phyloP scores from a whole-genome alignment of 805 yeast species.

The Ogataea allantospora region DNA sequence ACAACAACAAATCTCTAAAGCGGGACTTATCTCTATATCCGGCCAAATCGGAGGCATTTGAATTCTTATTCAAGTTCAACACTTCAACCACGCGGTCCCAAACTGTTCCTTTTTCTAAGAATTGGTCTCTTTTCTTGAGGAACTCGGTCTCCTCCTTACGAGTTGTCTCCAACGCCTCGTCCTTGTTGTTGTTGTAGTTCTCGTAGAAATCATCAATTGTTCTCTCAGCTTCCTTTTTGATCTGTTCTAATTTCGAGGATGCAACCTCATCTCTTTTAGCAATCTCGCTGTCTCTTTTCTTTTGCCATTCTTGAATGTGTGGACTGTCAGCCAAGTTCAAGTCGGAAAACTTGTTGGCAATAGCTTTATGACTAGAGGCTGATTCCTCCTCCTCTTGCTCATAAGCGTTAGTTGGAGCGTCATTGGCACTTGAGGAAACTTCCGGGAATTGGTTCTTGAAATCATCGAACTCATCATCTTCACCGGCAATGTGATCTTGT shows the following conservation, averaged over 20 bases:
- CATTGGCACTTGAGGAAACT: conserved; percentile 31
- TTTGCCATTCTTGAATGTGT: conserved; percentile 74
- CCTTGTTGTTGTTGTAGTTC: conserved; percentile 81
- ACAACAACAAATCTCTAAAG: conserved; percentile 49
- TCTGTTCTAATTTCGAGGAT: conserved; percentile 57
- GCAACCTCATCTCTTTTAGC: conserved; percentile 74
- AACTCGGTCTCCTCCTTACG: conserved; percentile 68
- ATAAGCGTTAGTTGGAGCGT: conserved; percentile 14
- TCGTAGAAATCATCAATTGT: conserved; percentile 91
- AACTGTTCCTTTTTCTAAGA: conserved; percentile 46
- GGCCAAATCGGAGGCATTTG: conserved; percentile 32
- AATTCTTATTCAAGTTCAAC: conserved; percentile 36
- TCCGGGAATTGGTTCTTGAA: conserved; percentile 67
- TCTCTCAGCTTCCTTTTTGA: conserved; percentile 73
- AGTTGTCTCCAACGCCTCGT: conserved; percentile 60
- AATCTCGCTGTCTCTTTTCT: conserved; percentile 75
- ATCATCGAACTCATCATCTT: conserved; percentile 50
- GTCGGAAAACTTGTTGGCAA: conserved; percentile 40
- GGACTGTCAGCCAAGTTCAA: conserved; percentile 49
- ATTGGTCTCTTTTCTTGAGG: conserved; percentile 69
- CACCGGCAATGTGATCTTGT: conserved; percentile 48
- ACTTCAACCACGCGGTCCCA: conserved; percentile 58
- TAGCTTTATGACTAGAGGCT: conserved; percentile 27
- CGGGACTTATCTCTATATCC: conserved; percentile 49
- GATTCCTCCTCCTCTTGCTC: conserved; percentile 11